Conservation (phyloP, 2,329 filamentous ascomycete genomes). For the Pezizomycotina sp. region DNA sequence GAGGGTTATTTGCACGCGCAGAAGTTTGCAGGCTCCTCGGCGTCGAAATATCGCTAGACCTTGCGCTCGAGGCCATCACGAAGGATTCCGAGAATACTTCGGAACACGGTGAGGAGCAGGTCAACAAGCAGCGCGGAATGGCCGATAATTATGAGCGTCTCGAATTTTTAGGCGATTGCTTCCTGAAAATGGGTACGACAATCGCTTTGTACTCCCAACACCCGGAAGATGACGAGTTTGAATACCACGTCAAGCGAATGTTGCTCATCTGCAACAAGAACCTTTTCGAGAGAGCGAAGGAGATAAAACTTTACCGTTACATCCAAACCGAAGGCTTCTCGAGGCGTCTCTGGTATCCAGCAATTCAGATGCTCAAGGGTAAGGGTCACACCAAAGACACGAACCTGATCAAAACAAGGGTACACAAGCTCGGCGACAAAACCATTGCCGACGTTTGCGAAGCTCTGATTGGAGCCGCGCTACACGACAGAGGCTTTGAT, state of each 20-base stretch:
- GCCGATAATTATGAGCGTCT: slow-evolving; percentile 87
- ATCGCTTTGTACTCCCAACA: slow-evolving; percentile 67
- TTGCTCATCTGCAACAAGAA: slow-evolving; percentile 80
- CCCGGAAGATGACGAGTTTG: slow-evolving; percentile 64
- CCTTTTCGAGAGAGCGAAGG: slow-evolving; percentile 58
- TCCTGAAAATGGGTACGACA: slow-evolving; percentile 84
- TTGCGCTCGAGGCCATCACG: slow-evolving; percentile 78
- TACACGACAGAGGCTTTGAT: slow-evolving; percentile 42
- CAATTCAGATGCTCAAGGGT: slow-evolving; percentile 55
- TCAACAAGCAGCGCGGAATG: slow-evolving; percentile 71
- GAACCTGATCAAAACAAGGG: slow-evolving; percentile 33
- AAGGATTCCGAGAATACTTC: slow-evolving; percentile 79
- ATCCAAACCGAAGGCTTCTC: slow-evolving; percentile 73
- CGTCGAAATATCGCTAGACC: slow-evolving; percentile 40
- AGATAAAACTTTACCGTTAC: slow-evolving; percentile 51
- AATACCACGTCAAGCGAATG: slow-evolving; percentile 85
- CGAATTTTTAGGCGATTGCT: slow-evolving; percentile 84
- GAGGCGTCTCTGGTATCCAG: slow-evolving; percentile 68
- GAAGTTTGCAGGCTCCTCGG: slow-evolving; percentile 54
- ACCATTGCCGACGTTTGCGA: slow-evolving; percentile 88
- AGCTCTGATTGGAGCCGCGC: slow-evolving; percentile 77
- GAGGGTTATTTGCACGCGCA: slow-evolving; percentile 65
- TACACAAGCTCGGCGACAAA: slow-evolving; percentile 66
- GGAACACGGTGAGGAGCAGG: slow-evolving; percentile 48
- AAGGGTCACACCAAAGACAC: slow-evolving; percentile 40